Conservation (phyloP, 2,329 filamentous ascomycete species). For the Sporothrix humicola region DNA sequence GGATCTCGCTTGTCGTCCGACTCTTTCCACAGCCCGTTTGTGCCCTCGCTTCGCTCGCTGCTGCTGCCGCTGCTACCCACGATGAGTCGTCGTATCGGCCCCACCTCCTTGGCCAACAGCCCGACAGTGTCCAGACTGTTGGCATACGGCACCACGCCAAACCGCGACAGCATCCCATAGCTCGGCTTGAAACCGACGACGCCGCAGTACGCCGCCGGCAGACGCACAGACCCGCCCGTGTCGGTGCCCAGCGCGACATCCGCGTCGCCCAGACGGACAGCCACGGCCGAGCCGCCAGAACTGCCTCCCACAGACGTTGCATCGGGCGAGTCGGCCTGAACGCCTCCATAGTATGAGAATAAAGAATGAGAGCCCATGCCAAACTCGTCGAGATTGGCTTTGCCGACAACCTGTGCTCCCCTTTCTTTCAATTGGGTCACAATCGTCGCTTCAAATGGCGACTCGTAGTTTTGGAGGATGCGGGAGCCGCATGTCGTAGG, state of each 20-base stretch:
- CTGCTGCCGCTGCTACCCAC: constrained; percentile 48
- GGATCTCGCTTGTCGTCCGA: constrained; percentile 73
- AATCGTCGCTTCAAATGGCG: constrained; percentile 82
- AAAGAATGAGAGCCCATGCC: constrained; percentile 49
- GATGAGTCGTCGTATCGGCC: constrained; percentile 57
- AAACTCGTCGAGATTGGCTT: constrained; percentile 83
- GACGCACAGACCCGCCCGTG: constrained; percentile 84
- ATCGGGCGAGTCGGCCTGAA: neutral
- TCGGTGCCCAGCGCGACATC: constrained; percentile 83
- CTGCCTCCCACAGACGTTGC: constrained; percentile 79
- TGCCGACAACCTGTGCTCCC: constrained; percentile 70
- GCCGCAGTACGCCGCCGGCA: constrained; percentile 87
- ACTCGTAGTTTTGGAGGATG: constrained; percentile 70
- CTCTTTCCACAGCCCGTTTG: constrained; percentile 50
- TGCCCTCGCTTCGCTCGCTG: constrained; percentile 36
- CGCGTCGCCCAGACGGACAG: constrained; percentile 67
- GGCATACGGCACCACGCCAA: constrained; percentile 87
- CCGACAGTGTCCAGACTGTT: constrained; percentile 93
- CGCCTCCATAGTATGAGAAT: constrained; percentile 42
- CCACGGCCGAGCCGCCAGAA: constrained; percentile 90
- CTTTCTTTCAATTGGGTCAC: constrained; percentile 67
- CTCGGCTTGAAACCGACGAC: constrained; percentile 88
- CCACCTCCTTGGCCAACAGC: constrained; percentile 65
- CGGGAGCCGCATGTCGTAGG: constrained; percentile 81
- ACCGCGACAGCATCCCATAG: constrained; percentile 84